These are phyloP conservation scores for Vitis hybrid DNA, from an alignment of 177 flowering plant genomes.

Conservation along the genomic window DNA sequence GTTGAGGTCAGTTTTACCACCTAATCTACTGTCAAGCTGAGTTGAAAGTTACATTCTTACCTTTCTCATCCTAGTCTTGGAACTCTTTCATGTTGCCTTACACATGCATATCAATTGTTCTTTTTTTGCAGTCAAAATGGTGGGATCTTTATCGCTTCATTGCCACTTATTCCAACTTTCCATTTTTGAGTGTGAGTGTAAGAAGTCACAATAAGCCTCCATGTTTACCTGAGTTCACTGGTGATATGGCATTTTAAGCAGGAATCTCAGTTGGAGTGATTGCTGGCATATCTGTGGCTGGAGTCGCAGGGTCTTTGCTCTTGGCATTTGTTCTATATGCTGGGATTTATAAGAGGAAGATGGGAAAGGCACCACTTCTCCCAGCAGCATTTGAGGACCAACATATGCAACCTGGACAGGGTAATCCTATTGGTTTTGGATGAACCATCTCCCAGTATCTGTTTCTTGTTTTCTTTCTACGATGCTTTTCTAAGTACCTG, in stretches of 20 bases:
- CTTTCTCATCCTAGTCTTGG: neutral
- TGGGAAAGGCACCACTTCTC: slow-evolving; percentile 21
- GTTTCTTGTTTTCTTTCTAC: neutral
- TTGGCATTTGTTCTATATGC: slow-evolving; percentile 21
- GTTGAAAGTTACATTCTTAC: neutral
- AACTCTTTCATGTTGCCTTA: neutral
- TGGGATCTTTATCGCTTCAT: slow-evolving; percentile 7
- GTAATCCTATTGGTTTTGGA: slow-evolving; percentile 8
- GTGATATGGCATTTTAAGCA: slow-evolving; percentile 20
- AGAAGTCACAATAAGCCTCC: neutral
- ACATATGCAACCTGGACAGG: slow-evolving; percentile 16
- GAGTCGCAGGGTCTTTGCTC: slow-evolving; percentile 18
- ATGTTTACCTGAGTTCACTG: slow-evolving; percentile 5
- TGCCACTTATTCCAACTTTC: neutral
- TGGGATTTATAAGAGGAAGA: slow-evolving; percentile 22
- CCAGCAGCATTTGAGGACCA: slow-evolving; percentile 13
- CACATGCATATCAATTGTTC: neutral
- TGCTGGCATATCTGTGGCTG: slow-evolving; percentile 39
- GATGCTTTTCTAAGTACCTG: too few species aligned
- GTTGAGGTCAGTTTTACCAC: slow-evolving; percentile 31
- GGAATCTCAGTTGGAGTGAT: slow-evolving; percentile 38
- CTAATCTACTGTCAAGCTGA: slow-evolving; percentile 5
- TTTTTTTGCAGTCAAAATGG: slow-evolving; percentile 38
- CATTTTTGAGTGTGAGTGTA: neutral
- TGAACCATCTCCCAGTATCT: neutral